Conservation (phyloP, 2,329 filamentous ascomycete species). For the Botrytis deweyae region DNA sequence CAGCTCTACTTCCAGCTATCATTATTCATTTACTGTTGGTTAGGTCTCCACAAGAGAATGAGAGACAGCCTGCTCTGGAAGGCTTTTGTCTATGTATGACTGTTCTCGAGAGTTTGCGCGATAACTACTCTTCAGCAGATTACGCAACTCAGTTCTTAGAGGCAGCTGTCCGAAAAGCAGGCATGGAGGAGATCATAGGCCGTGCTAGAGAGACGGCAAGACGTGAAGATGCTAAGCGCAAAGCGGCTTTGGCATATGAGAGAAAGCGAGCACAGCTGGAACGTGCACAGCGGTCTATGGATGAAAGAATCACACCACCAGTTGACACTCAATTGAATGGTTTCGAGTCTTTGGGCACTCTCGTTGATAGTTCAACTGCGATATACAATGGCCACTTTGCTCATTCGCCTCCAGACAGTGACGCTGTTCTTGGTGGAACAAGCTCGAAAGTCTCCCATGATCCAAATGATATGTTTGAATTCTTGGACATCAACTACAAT, state of each 20-base stretch:
- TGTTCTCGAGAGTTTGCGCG: constrained; percentile 81
- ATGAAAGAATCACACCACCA: not conserved
- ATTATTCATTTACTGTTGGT: constrained; percentile 93
- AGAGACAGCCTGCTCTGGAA: constrained; percentile 69
- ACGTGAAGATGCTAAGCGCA: constrained; percentile 10
- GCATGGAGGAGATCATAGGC: constrained; percentile 51
- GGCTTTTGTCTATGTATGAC: constrained; percentile 92
- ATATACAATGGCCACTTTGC: constrained; percentile 4
- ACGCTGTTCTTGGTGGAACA: not conserved
- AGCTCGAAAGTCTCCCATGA: not conserved
- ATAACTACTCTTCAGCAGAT: constrained; percentile 91
- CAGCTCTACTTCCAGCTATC: constrained; percentile 85
- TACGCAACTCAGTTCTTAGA: constrained; percentile 95
- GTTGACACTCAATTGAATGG: constrained; percentile 7
- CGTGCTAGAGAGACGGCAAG: constrained; percentile 7
- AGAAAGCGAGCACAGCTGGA: constrained; percentile 3
- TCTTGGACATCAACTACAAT: constrained; percentile 10
- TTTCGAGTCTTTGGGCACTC: constrained; percentile 8
- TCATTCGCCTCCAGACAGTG: constrained; percentile 10
- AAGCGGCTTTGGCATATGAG: constrained; percentile 8
- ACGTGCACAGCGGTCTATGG: not conserved
- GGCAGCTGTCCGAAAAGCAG: constrained; percentile 82
- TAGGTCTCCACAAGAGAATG: constrained; percentile 73
- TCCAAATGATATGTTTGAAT: constrained; percentile 9
- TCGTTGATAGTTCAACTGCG: constrained; percentile 7